Base-by-base conservation (phyloP, 495 filamentous ascomycete genomes). In the Collariella sp. region DNA sequence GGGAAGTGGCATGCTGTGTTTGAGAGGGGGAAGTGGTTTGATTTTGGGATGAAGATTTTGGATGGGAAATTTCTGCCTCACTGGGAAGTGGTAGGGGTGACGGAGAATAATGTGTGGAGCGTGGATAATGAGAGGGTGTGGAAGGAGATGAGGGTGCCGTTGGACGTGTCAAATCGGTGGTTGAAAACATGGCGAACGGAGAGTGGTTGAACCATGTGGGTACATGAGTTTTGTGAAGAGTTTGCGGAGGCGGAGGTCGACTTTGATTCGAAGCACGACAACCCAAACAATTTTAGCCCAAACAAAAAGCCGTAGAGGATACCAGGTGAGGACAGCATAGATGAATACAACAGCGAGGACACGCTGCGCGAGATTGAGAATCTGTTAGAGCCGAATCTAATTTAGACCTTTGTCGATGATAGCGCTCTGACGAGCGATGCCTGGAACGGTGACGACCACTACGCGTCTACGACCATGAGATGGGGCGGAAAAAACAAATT, bases 51-150 rank as follows among this genome's bases (percentile, higher is more conserved):
- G 12, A 26, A 13, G 16, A 31, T 53, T 13, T 7, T 53, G 26
- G 29, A 53, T 22, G 40, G 20, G 7, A 18, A 15, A 11, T 11
- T 38, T 10, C 18, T 29, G 15, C 3, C 41, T 13, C 0, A 1
- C 31, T 7, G 41, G 13, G 15, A 18, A 1, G 7, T 20, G 5
- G 22, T 50, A 6, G 5, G n/a, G 1, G 7, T 10, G 2, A 24
- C 13, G 2, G 54, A n/a, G n/a, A n/a, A n/a, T n/a, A n/a, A 50
- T 5, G 36, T 43, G 10, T 56, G 54, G 54, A 56, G 46, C 39
- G 54, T 56, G 7, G 54, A 56, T n/a, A 23, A 42, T 16, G n/a
- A 16, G 1, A 5, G 1, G 13, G 13, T 56, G 0, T 56, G 54
- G 54, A 2, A 44, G 7, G 46, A 50, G 31, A 6, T 56, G 15